Conservation (phyloP, 805 yeast genomes). For the Candida piceae region DNA sequence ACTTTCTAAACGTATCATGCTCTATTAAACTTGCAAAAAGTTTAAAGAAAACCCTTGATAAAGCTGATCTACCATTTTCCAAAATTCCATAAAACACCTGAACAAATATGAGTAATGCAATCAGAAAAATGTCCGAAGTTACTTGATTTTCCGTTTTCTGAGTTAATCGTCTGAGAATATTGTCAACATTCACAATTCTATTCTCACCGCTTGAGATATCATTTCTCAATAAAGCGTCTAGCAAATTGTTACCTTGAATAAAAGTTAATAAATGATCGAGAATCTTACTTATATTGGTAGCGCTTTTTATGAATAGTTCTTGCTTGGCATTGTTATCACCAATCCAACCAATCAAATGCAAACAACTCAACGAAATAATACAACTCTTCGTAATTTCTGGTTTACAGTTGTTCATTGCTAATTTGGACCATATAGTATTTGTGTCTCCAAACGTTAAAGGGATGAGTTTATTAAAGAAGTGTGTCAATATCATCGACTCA, state of each 20-base stretch:
- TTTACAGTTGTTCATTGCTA: constrained; percentile 45
- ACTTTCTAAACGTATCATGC: constrained; percentile 23
- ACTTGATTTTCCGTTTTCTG: constrained; percentile 6
- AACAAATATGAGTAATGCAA: constrained; percentile 35
- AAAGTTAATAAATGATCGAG: constrained; percentile 40
- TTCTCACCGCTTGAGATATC: constrained; percentile 6
- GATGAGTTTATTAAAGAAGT: constrained; percentile 37
- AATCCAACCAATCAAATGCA: constrained; percentile 32
- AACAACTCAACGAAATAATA: constrained; percentile 43
- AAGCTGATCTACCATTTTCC: constrained; percentile 37
- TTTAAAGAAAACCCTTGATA: constrained; percentile 33
- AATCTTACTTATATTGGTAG: constrained; percentile 41
- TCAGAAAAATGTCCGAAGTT: constrained; percentile 19
- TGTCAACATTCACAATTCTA: constrained; percentile 3
- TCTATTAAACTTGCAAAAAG: constrained; percentile 36
- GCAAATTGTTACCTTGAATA: constrained; percentile 23
- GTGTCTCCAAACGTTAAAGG: constrained; percentile 37
- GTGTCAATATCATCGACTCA: constrained; percentile 7
- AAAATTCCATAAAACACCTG: constrained; percentile 36
- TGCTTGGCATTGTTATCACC: constrained; percentile 37
- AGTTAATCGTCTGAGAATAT: constrained; percentile 1
- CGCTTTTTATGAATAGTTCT: constrained; percentile 39
- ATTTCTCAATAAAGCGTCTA: constrained; percentile 6
- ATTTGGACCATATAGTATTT: constrained; percentile 45
- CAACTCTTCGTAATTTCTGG: constrained; percentile 45